Percentiles rank a stretch among this genome's conserved stretches.
These are phyloP conservation scores for Mycena galopus DNA, from an alignment of 768 basidiomycete species.

Conservation along the genomic window DNA sequence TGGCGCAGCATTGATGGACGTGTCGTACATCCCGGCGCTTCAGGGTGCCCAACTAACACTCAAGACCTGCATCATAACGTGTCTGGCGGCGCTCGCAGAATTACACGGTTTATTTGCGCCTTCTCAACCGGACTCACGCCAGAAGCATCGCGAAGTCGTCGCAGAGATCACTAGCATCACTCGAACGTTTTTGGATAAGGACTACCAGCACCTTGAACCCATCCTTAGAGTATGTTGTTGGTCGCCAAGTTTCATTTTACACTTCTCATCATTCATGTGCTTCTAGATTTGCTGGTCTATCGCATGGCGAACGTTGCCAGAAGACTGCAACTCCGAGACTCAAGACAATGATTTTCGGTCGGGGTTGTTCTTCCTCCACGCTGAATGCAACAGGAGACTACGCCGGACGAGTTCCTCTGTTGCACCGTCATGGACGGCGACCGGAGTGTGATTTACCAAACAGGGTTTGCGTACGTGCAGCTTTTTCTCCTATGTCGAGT, in stretches of 20 bases:
- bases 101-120: conserved; percentile 25
- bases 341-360: neutral
- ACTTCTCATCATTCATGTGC: neutral
- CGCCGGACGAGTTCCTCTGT: neutral
- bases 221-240: conserved; percentile 12
- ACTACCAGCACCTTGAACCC: conserved; percentile 22
- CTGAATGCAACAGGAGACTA: conserved; percentile 13
- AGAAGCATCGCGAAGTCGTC: conserved; percentile 16
- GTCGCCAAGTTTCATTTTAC: neutral
- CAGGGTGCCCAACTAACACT: conserved; percentile 10
- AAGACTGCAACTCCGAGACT: neutral
- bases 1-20: conserved; percentile 17
- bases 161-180: conserved; percentile 20
- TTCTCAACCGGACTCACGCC: conserved; percentile 5
- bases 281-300: conserved; percentile 23
- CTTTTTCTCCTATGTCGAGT: neutral
- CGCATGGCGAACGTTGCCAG: neutral
- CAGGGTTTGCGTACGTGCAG: neutral
- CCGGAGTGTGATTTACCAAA: neutral
- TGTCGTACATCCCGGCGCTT: conserved; percentile 22
- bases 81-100: conserved; percentile 16
- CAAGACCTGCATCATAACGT: neutral
- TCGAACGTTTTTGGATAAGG: conserved; percentile 4
- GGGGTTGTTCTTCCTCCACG: neutral
- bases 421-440: neutral